These are phyloP conservation scores for Saccharum officinarum DNA, from an alignment of 176 grass and related monocot species.

Conservation along the genomic window DNA sequence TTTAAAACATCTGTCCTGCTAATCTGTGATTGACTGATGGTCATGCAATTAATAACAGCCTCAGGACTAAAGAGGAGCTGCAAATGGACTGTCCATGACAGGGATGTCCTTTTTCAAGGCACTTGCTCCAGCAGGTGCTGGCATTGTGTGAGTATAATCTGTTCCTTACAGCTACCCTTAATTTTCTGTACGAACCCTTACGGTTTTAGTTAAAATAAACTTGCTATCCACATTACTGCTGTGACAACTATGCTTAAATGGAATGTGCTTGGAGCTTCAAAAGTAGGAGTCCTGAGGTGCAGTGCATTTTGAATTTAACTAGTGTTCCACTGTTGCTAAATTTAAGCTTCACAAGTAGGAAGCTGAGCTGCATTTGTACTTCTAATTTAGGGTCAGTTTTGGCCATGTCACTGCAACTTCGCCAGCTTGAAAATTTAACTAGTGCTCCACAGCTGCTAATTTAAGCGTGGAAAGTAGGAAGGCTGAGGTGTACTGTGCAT, in stretches of 20 bases:
- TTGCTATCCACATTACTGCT: background rate
- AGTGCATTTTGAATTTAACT: background rate
- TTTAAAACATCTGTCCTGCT: background rate
- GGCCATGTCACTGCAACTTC: background rate
- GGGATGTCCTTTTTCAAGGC: conserved; percentile 59
- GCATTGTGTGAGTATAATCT: conserved; percentile 53
- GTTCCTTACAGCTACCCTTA: background rate
- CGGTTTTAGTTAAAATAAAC: background rate
- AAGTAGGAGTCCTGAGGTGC: background rate
- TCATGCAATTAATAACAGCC: conserved; percentile 27
- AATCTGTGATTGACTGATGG: conserved; percentile 1
- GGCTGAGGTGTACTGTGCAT: background rate
- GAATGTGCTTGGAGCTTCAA: background rate
- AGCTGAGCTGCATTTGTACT: background rate
- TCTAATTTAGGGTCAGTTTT: background rate
- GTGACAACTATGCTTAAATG: background rate
- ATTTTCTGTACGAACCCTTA: background rate
- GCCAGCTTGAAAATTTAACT: background rate
- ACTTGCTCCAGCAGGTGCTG: conserved; percentile 58
- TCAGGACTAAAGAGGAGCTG: conserved; percentile 70
- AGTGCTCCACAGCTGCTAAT: background rate
- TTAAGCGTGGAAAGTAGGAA: background rate
- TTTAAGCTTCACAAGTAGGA: background rate
- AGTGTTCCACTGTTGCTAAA: background rate
- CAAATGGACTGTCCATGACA: conserved; percentile 69